Evolutionary conservation across 2,329 filamentous ascomycete genomes (phyloP), one percentile per base, ranked within the genome.

Genomic region (Fusarium armeniacum): DNA sequence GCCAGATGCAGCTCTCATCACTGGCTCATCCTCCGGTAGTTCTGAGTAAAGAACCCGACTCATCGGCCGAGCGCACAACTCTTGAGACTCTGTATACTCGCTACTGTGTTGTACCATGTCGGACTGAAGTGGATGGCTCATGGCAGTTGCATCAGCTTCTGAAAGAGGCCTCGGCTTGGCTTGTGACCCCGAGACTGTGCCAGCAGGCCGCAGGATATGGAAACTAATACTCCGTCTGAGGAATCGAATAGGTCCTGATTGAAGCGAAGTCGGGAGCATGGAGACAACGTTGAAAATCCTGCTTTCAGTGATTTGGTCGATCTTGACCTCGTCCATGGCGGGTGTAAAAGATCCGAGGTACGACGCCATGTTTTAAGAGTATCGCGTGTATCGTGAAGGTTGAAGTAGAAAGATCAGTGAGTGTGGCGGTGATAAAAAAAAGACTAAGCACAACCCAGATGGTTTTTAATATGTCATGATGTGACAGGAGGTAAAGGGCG

Each of bases 261-360:
- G 84, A 7, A 89, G 78, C 6, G 85, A 80, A 2, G 81, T 78
- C 6, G 87, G 86, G 10, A 89, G 82, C 60, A 89, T 82, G 8
- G 83, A 81, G 75, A 85, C 86, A 18, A 89, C 79, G 62, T 83
- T 83, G 24, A 84, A 85, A 46, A 82, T 77, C 52, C 77, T 75
- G 52, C 76, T 77, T 55, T 77, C 73, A n/a, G 73, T 76, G 52
- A 75, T 74, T 44, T 76, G 75, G 16, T 78, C 78, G 62, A 78
- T 69, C 41, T 76, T 73, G 53, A 77, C 63, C 53, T 77, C 75
- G 30, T 75, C 73, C 4, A 77, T 71, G 43, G 70, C 60, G 30
- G 75, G 66, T 10, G 66, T 53, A 43, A 71, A 72, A 24, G 62
- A 57, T 52, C 60, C 65, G 28, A 62, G 51, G 26, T 54, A 57